Evolutionary conservation across 345 rosid species (phyloP).

Genomic region (Salix caprea): DNA sequence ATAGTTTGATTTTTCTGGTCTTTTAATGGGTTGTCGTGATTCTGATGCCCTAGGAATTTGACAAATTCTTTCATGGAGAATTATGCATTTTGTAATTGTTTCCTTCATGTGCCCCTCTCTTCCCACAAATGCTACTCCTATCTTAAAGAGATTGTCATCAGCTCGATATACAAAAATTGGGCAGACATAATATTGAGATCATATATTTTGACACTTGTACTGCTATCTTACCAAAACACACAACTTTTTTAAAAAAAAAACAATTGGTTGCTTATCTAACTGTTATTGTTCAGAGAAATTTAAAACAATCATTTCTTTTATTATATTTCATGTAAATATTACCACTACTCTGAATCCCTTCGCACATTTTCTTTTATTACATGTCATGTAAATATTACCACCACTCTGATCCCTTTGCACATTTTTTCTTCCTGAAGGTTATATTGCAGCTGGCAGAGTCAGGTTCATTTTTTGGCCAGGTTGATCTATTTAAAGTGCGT

Average conservation of each 20-base stretch:
- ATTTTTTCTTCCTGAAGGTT: slow-evolving; percentile 48
- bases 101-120: no score
- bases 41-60: neutral
- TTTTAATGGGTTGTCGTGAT: neutral
- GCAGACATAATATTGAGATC: neutral
- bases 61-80: neutral
- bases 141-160: no score
- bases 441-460: slow-evolving; percentile 95
- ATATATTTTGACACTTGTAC: neutral
- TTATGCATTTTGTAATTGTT: no score
- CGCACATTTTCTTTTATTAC: neutral
- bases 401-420: slow-evolving; percentile 6
- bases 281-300: neutral
- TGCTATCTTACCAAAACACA: neutral
- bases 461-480: slow-evolving; percentile 88
- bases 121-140: no score
- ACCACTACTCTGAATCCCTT: slow-evolving; percentile 6
- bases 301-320: neutral
- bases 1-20: neutral
- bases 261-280: neutral
- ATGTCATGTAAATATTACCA: neutral
- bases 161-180: no score
- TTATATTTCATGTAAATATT: neutral
- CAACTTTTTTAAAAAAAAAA: neutral
- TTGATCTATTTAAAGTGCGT: slow-evolving; percentile 94